These are phyloP conservation scores for Colletotrichum costaricense DNA, from an alignment of 2,329 filamentous ascomycete species.

Conservation along the genomic window DNA sequence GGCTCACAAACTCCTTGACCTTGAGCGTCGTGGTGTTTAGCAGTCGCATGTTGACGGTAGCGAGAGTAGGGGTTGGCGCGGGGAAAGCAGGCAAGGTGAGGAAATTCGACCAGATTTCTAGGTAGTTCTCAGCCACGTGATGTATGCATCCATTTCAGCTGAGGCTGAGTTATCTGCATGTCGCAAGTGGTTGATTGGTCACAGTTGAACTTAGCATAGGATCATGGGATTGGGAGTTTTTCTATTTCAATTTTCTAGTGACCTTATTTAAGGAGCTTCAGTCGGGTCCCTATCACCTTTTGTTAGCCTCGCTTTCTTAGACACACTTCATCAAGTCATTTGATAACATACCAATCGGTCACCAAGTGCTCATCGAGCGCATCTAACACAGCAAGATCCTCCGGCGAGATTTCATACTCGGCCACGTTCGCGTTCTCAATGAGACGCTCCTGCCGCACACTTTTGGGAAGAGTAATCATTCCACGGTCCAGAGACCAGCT, in stretches of 20 bases:
- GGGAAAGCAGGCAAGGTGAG: background rate
- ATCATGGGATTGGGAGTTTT: background rate
- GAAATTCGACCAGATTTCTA: background rate
- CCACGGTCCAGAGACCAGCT: conserved; percentile 83
- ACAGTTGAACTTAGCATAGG: background rate
- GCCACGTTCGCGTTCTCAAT: conserved; percentile 72
- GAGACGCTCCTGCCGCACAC: conserved; percentile 70
- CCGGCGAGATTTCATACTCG: conserved; percentile 69
- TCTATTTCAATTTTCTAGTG: background rate
- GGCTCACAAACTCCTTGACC: background rate
- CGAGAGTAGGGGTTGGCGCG: too few relatives aligned
- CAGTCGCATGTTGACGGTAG: background rate
- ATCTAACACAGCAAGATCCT: conserved; percentile 73
- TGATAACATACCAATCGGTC: conserved; percentile 67
- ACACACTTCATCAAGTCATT: background rate
- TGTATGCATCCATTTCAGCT: background rate
- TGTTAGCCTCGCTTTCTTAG: background rate
- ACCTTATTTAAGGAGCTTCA: background rate
- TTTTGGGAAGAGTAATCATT: conserved; percentile 81
- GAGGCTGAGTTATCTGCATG: background rate
- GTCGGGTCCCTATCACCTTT: background rate
- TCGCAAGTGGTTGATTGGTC: background rate
- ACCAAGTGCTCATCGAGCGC: conserved; percentile 78
- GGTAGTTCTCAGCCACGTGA: background rate
- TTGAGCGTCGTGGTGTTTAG: background rate